Evolutionary conservation across 1,139 yeast species (phyloP), one percentile per base, ranked within the genome.

Genomic region (Scheffersomyces insectosa): DNA sequence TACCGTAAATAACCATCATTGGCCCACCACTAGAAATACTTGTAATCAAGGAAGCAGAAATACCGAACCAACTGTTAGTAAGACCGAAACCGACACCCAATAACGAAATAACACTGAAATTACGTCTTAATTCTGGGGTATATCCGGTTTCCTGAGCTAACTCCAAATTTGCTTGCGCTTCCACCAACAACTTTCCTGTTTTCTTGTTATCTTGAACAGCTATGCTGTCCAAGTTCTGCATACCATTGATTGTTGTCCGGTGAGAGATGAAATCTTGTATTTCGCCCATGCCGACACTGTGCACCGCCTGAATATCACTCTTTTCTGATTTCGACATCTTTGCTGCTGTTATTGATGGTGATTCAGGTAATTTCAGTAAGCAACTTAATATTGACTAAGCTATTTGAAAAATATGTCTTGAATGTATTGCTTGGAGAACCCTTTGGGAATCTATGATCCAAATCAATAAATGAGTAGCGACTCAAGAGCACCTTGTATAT

Each of bases 1-100:
- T 65, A 33, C 80, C 79, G 45, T 77, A 77, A 3, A 77, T 68
- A 36, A 73, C 69, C 49, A 74, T 57, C 52, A 75, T 62, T 20
- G 80, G 79, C 3, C 82, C 81, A 31, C 82, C 82, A 31, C 77
- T 66, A 15, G 65, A 57, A 41, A 77, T 67, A 41, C 80, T 79
- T 5, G 78, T 68, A 29, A 71, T 70, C 55, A 76, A 66, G 1
- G 81, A 70, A 1, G 80, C 76, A 4, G 79, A 71, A 33, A 77
- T 69, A 35, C 82, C 81, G 44, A 75, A 72, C 79, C 80, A 77
- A 5, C 80, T 74, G 54, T 77, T 77, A n/a, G 80, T 76, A 45
- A 77, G 62, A 5, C 80, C 78, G 44, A 76, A 76, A 2, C 80
- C 79, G 32, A 75, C 69, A 13, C 79, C 79, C 39, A 74, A 64